These are phyloP conservation scores for Inga oerstediana DNA, from an alignment of 306 rosid species.

Conservation along the genomic window DNA sequence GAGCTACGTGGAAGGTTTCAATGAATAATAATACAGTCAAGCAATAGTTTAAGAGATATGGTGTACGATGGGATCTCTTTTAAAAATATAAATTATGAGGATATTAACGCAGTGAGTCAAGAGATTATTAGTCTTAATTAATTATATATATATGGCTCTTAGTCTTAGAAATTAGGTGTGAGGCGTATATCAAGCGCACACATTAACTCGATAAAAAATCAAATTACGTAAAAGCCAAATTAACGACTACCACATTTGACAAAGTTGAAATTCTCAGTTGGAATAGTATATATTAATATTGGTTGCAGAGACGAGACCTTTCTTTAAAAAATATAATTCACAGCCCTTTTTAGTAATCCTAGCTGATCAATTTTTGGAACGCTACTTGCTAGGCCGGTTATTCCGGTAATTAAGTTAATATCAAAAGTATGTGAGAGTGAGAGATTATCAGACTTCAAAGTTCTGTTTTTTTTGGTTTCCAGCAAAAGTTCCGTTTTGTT, in stretches of 20 bases:
- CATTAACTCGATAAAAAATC: constrained; percentile 16
- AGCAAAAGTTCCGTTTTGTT: not conserved
- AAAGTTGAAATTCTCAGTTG: constrained; percentile 27
- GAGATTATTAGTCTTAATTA: constrained; percentile 25
- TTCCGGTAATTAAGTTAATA: not conserved
- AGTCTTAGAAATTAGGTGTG: constrained; percentile 36
- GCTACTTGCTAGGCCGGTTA: not conserved
- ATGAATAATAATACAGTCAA: constrained; percentile 45
- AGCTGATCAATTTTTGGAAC: not conserved
- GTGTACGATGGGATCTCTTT: constrained; percentile 57
- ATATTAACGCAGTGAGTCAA: constrained; percentile 32
- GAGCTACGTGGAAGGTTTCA: constrained; percentile 6
- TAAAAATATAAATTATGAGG: not conserved
- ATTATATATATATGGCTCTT: not conserved
- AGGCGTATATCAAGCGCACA: constrained; percentile 37
- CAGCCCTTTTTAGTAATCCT: not conserved
- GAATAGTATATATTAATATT: constrained; percentile 4
- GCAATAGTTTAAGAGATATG: constrained; percentile 49
- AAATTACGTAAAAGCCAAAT: constrained; percentile 8
- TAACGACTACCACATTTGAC: not conserved
- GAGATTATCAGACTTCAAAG: not conserved
- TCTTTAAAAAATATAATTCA: not conserved
- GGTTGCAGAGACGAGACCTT: not conserved
- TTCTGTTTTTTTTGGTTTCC: not conserved
- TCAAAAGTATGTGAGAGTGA: constrained; percentile 6